Conservation (phyloP, 148 eudicot genomes). For the Heliamphora exappendiculata region DNA sequence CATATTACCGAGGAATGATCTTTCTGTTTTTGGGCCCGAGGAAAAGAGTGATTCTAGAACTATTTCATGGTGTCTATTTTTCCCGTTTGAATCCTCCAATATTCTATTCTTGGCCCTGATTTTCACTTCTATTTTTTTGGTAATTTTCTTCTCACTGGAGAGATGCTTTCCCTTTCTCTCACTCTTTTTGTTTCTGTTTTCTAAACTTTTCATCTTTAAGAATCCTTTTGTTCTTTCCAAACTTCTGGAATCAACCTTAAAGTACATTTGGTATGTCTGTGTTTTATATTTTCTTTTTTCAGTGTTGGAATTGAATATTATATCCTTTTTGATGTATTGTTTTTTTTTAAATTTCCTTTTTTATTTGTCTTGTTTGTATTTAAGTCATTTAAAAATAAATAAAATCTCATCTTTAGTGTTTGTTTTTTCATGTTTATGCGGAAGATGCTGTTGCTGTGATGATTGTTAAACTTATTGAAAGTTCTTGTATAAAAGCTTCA, state of each 20-base stretch:
- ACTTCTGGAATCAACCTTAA: not conserved
- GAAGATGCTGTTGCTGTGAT: slow-evolving; percentile 13
- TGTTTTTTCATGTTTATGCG: not conserved
- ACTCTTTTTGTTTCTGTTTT: no score
- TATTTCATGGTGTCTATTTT: not conserved
- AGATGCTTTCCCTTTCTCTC: not conserved
- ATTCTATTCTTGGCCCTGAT: not conserved
- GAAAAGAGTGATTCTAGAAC: not conserved
- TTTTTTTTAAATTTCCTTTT: not conserved
- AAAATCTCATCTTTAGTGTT: no score
- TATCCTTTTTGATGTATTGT: not conserved
- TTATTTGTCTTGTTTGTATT: not conserved
- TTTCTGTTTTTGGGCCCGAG: not conserved
- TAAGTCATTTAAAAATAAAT: no score
- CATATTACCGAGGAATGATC: not conserved
- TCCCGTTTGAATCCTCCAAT: not conserved
- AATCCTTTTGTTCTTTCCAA: not conserved
- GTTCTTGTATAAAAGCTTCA: not conserved
- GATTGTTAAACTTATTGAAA: slow-evolving; percentile 6
- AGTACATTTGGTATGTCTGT: not conserved
- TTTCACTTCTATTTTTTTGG: not conserved
- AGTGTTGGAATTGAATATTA: not conserved
- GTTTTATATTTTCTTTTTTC: not conserved
- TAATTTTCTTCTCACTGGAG: not conserved
- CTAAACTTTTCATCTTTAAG: no score